phyloP scores from a whole-genome alignment of 768 basidiomycete genomes.

The Obba rivulosa region DNA sequence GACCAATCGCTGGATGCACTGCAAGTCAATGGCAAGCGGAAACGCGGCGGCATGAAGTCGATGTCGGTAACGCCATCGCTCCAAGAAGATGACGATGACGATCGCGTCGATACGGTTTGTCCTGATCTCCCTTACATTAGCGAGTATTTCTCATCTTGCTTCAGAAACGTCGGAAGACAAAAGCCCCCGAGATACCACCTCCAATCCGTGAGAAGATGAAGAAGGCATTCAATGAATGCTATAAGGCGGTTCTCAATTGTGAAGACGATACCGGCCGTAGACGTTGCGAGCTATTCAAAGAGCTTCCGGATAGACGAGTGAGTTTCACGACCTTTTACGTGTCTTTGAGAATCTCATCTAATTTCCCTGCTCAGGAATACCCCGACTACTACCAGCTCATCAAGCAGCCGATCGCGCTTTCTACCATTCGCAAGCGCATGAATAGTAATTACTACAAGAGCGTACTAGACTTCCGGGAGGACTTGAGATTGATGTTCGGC shows the following conservation, averaged over 20 bases:
- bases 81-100: slow-evolving; percentile 73
- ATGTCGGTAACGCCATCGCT: slow-evolving; percentile 74
- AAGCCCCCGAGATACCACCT: slow-evolving; percentile 50
- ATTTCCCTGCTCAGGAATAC: slow-evolving; percentile 54
- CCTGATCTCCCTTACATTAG: background rate
- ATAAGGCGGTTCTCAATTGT: slow-evolving; percentile 66
- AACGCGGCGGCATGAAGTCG: slow-evolving; percentile 64
- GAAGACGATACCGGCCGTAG: slow-evolving; percentile 71
- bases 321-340: slow-evolving; percentile 14
- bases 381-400: slow-evolving; percentile 94
- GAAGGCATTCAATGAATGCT: slow-evolving; percentile 72
- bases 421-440: slow-evolving; percentile 76
- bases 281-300: slow-evolving; percentile 83
- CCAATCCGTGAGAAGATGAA: slow-evolving; percentile 73
- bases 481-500: slow-evolving; percentile 89
- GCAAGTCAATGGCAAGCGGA: slow-evolving; percentile 61
- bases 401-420: slow-evolving; percentile 80
- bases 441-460: slow-evolving; percentile 66
- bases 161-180: slow-evolving; percentile 85
- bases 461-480: slow-evolving; percentile 64
- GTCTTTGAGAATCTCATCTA: background rate
- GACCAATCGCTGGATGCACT: slow-evolving; percentile 22
- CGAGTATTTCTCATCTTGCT: background rate
- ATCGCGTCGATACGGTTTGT: slow-evolving; percentile 62
- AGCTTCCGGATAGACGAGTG: slow-evolving; percentile 77